phyloP scores from a whole-genome alignment of 495 filamentous ascomycete genomes.

The Penicillium atrosanguineum region DNA sequence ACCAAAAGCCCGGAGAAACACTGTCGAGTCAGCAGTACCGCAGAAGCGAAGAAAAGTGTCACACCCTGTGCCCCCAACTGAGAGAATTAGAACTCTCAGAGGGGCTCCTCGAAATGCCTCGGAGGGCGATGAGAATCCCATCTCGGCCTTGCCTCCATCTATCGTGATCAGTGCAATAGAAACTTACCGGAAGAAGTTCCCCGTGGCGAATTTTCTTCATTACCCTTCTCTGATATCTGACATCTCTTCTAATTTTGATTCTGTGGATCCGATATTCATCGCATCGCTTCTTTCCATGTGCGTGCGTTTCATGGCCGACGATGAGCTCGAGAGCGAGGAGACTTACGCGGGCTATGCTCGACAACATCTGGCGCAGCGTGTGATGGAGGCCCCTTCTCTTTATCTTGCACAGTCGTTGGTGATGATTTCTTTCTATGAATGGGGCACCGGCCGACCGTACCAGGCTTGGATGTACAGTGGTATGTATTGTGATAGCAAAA shows the following conservation, averaged over 20 bases:
- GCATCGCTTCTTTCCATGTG: constrained; percentile 41
- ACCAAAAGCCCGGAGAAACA: constrained; percentile 1
- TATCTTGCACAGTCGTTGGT: constrained; percentile 43
- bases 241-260: constrained; percentile 30
- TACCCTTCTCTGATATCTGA: constrained; percentile 44
- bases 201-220: constrained; percentile 43
- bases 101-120: not conserved
- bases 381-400: constrained; percentile 41
- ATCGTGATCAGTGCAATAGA: constrained; percentile 40
- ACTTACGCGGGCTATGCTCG: constrained; percentile 40
- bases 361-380: constrained; percentile 33
- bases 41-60: constrained; percentile 17
- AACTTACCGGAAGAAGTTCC: constrained; percentile 43
- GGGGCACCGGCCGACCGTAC: constrained; percentile 43
- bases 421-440: constrained; percentile 45
- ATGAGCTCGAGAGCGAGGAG: constrained; percentile 29
- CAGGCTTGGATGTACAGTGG: constrained; percentile 50
- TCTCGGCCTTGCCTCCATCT: constrained; percentile 27
- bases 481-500: constrained; percentile 8
- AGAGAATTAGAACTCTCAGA: not conserved
- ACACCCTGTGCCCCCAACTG: not conserved
- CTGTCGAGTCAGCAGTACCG: not conserved
- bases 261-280: constrained; percentile 42
- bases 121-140: constrained; percentile 16
- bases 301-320: constrained; percentile 35